Evolutionary conservation across 306 rosid species (phyloP).

Genomic region (Ochetophila trinervis): DNA sequence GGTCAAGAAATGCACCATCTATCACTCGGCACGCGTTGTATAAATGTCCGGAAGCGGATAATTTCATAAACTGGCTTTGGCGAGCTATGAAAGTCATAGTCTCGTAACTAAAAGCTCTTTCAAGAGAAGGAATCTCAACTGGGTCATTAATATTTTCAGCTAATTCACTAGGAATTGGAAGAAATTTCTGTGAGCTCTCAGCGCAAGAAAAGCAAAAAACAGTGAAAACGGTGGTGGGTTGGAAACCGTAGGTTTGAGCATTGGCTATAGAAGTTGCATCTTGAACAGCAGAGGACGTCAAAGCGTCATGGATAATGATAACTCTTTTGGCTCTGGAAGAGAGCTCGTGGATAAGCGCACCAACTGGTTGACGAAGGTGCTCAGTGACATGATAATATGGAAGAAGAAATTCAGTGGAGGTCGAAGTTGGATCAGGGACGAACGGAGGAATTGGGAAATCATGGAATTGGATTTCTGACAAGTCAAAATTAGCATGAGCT

Average conservation of each 20-base stretch:
- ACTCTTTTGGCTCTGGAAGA: too few species aligned
- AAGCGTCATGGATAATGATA: too few species aligned
- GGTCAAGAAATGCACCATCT: not conserved
- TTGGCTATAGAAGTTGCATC: not conserved
- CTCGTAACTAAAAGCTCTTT: not conserved
- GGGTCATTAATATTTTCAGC: too few species aligned
- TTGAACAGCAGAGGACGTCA: not conserved
- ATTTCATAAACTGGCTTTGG: not conserved
- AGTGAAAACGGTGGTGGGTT: not conserved
- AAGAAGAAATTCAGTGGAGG: too few species aligned
- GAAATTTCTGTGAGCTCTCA: not conserved
- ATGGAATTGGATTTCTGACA: conserved; percentile 3
- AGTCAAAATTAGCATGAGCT: not conserved
- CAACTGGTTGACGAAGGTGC: too few species aligned
- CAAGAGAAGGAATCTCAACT: too few species aligned
- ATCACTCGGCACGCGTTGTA: not conserved
- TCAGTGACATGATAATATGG: too few species aligned
- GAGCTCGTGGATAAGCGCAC: too few species aligned
- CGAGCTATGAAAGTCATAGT: not conserved
- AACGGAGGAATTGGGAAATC: not conserved
- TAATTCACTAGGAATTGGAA: too few species aligned
- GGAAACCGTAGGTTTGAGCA: not conserved
- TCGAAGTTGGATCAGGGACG: too few species aligned
- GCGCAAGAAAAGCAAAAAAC: not conserved
- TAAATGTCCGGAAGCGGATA: not conserved